Percentiles rank a stretch among this genome's conserved stretches.
Conservation (phyloP, 306 rosid genomes). For the Sicyos edulis region DNA sequence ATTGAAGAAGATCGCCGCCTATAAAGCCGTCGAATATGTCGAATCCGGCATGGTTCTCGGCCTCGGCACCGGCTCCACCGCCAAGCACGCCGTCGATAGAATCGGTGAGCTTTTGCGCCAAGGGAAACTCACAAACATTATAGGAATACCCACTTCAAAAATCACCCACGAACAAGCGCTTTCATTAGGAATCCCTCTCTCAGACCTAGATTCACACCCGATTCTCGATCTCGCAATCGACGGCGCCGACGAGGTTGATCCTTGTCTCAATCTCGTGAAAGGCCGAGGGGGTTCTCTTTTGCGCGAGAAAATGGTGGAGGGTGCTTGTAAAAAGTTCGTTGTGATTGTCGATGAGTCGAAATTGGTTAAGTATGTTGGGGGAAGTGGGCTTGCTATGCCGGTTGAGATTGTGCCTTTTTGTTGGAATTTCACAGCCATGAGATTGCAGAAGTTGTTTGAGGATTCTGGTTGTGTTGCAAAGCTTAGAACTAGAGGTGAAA, state of each 20-base stretch:
- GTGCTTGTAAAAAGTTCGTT: constrained; percentile 60
- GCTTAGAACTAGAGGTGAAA: constrained; percentile 43
- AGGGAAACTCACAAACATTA: constrained; percentile 52
- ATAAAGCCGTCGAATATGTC: constrained; percentile 76
- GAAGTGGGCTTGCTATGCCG: constrained; percentile 74
- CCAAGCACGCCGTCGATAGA: constrained; percentile 70
- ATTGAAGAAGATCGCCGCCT: constrained; percentile 81
- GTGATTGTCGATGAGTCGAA: constrained; percentile 84
- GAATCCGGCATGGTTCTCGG: constrained; percentile 88
- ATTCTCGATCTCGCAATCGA: constrained; percentile 73
- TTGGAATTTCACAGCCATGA: constrained; percentile 60
- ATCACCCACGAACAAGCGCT: constrained; percentile 67
- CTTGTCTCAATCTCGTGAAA: constrained; percentile 57
- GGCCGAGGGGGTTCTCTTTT: constrained; percentile 88
- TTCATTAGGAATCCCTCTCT: constrained; percentile 59
- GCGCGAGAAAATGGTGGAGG: constrained; percentile 79
- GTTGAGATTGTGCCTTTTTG: constrained; percentile 73
- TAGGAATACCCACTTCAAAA: constrained; percentile 79
- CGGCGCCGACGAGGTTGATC: constrained; percentile 93
- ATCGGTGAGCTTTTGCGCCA: constrained; percentile 69
- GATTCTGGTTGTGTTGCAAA: constrained; percentile 60
- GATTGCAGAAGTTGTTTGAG: constrained; percentile 43
- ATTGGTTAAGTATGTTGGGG: constrained; percentile 57
- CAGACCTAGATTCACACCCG: constrained; percentile 69
- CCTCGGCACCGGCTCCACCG: constrained; percentile 87